These are phyloP conservation scores for Croton setiger DNA, from an alignment of 441 rosid genomes.

Conservation along the genomic window DNA sequence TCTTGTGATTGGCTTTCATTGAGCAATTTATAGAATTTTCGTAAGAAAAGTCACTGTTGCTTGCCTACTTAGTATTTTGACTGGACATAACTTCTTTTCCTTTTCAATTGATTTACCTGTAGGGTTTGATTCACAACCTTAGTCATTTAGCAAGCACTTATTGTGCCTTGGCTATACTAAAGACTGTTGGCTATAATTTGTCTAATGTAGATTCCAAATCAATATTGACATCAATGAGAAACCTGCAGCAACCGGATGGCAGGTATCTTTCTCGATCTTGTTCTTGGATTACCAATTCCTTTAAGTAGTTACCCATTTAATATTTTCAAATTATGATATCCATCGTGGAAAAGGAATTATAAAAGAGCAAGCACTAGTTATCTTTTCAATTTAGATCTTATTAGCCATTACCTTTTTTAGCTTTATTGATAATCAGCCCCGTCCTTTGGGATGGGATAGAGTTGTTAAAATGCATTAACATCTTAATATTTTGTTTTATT, in stretches of 20 bases:
- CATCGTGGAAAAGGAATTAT: background rate
- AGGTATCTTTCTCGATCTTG: slow-evolving; percentile 41
- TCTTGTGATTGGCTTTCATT: background rate
- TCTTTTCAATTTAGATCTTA: background rate
- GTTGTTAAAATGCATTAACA: background rate
- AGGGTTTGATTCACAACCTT: slow-evolving; percentile 51
- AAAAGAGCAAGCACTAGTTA: background rate
- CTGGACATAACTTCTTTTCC: background rate
- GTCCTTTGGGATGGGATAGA: too few species aligned
- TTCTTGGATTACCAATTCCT: background rate
- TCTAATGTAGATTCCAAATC: slow-evolving; percentile 48
- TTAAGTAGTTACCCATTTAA: background rate
- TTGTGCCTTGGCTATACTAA: slow-evolving; percentile 80
- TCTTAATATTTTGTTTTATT: slow-evolving; percentile 18
- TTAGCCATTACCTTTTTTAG: background rate
- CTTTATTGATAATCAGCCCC: too few species aligned
- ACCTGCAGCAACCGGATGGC: slow-evolving; percentile 88
- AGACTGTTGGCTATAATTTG: slow-evolving; percentile 59
- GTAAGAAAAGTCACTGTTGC: background rate
- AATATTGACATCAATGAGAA: slow-evolving; percentile 62
- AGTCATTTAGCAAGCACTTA: slow-evolving; percentile 91
- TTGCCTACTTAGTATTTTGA: slow-evolving; percentile 12
- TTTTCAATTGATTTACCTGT: slow-evolving; percentile 26
- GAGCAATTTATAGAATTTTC: background rate
- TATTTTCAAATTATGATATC: background rate